Base-by-base conservation (phyloP, 768 basidiomycete species). In the Lactifluus piperatus region DNA sequence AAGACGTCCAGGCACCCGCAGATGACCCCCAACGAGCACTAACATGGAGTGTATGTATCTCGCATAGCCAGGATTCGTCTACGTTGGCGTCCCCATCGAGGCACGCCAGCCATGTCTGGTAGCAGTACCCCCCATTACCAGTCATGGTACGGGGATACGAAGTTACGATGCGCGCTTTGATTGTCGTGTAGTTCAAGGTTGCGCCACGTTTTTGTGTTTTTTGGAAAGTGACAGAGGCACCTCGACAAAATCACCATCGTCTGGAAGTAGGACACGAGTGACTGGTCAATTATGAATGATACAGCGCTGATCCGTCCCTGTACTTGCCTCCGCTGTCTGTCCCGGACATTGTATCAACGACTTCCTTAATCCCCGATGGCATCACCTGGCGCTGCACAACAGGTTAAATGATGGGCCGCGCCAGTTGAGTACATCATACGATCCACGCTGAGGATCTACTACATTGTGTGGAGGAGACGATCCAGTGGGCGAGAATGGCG, bases 201-300 rank as follows among this genome's bases (percentile, higher is more conserved):
- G n/a, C n/a, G n/a, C n/a, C n/a, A n/a, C n/a, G n/a, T n/a, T n/a
- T 69, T 78, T 81, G 29, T 83, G 80, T 66, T 81, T 81, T 30
- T 76, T 73, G 22, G 74, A 76, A 1, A 84, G 84, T 14, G 84
- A 86, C 46, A 73, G 75, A 5, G 77, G 79, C 16, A 67, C 59
- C 54, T 71, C 26, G 22, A 18, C 14, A 37, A 8, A 30, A 20
- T 27, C 24, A 27, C 45, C 7, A 59, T 66, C 57, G 30, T 66
- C 62, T 37, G 69, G 69, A 43, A 63, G 60, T 30, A 47, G 50
- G 63, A 47, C 29, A 18, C 57, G 27, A 10, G 68, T 68, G 14
- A 64, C 41, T 6, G 64, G 27, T 70, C 69, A 18, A 78, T 81
- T 43, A 67, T 71, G 0, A 73, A 75, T 72, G 73, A 76, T 5